Percentiles rank a stretch among this genome's conserved stretches.
These are phyloP conservation scores for Cicer bijugum DNA, from an alignment of 306 rosid genomes.

Conservation along the genomic window DNA sequence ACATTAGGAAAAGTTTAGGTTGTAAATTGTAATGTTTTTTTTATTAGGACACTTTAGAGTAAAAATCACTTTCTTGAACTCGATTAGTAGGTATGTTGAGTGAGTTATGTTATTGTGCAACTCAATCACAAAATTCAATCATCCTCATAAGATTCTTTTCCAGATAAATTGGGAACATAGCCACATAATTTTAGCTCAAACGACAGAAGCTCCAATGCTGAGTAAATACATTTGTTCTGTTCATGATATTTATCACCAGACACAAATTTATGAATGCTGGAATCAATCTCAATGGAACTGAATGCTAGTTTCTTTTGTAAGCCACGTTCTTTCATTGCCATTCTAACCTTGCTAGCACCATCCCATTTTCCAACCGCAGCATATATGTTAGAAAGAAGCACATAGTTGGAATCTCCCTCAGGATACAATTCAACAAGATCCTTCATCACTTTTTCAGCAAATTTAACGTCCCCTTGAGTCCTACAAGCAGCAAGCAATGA, in stretches of 20 bases:
- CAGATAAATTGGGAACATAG: conserved; percentile 56
- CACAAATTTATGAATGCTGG: conserved; percentile 73
- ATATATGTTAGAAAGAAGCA: conserved; percentile 82
- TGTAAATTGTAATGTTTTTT: neutral
- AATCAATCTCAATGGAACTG: conserved; percentile 80
- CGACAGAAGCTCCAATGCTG: conserved; percentile 62
- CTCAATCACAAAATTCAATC: conserved; percentile 42
- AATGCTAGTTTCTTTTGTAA: conserved; percentile 72
- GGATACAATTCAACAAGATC: conserved; percentile 62
- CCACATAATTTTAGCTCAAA: conserved; percentile 67
- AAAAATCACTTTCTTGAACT: conserved; percentile 24
- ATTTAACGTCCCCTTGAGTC: conserved; percentile 61
- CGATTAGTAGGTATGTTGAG: conserved; percentile 8
- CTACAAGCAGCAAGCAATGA: conserved; percentile 92
- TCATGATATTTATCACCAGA: conserved; percentile 74
- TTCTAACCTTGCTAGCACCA: conserved; percentile 73
- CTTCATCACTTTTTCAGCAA: conserved; percentile 80
- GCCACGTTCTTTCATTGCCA: conserved; percentile 70
- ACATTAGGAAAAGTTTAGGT: neutral
- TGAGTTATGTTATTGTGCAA: conserved; percentile 10
- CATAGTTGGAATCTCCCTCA: conserved; percentile 75
- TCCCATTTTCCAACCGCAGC: conserved; percentile 83
- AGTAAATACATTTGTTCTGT: conserved; percentile 52
- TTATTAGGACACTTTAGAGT: neutral
- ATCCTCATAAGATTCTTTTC: conserved; percentile 49